Evolutionary conservation across 192 early-diverging fungal species (phyloP).

Genomic region (Phlyctochytrium arcticum): DNA sequence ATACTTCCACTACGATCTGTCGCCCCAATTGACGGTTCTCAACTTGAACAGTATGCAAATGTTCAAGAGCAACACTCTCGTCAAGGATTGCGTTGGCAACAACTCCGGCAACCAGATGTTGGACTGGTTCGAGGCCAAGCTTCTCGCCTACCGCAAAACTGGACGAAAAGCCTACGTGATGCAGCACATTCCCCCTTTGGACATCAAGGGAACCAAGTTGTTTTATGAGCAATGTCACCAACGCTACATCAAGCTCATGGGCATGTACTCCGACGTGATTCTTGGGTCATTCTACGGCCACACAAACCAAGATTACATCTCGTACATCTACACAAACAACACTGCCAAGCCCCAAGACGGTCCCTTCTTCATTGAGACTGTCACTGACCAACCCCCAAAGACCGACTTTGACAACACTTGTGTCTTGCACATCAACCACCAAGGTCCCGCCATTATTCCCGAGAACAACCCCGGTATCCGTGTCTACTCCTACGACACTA

Average conservation of each 20-base stretch:
- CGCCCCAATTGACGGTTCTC: slow-evolving; percentile 17
- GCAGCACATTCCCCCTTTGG: slow-evolving; percentile 14
- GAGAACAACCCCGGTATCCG: slow-evolving; percentile 24
- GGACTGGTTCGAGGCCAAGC: slow-evolving; percentile 11
- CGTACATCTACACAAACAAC: slow-evolving; percentile 25
- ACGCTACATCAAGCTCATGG: slow-evolving; percentile 16
- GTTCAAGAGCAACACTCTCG: slow-evolving; percentile 20
- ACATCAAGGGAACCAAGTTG: background rate
- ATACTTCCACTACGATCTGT: slow-evolving; percentile 23
- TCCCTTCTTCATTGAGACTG: slow-evolving; percentile 13
- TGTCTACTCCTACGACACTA: slow-evolving; percentile 21
- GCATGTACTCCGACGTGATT: slow-evolving; percentile 17
- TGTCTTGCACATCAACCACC: slow-evolving; percentile 12
- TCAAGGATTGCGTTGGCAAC: slow-evolving; percentile 14
- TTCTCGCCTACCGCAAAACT: background rate
- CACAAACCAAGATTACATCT: slow-evolving; percentile 24
- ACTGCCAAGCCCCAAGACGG: background rate
- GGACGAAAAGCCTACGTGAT: slow-evolving; percentile 21
- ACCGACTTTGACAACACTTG: slow-evolving; percentile 10
- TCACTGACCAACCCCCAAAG: slow-evolving; percentile 1
- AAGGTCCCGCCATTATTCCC: slow-evolving; percentile 14
- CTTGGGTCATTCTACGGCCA: slow-evolving; percentile 24
- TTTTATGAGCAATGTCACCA: slow-evolving; percentile 11
- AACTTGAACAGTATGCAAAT: slow-evolving; percentile 30
- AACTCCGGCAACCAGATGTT: slow-evolving; percentile 22